phyloP scores from a whole-genome alignment of 2,329 filamentous ascomycete species.

The Stagonosporopsis vannaccii region DNA sequence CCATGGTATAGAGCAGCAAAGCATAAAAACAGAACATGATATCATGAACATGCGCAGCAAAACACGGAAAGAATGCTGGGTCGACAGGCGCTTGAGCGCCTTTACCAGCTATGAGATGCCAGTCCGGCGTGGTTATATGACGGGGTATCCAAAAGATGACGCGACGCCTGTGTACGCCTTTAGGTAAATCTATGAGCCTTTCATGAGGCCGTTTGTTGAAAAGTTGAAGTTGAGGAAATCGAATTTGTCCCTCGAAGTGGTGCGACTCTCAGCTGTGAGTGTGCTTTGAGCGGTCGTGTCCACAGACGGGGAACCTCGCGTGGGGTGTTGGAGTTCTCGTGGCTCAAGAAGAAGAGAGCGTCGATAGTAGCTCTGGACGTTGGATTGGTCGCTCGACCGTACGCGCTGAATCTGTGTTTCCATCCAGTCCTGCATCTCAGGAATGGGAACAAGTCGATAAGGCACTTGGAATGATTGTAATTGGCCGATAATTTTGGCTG shows the following conservation, averaged over 20 bases:
- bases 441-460: slow-evolving; percentile 81
- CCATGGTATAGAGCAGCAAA: slow-evolving; percentile 48
- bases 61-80: slow-evolving; percentile 7
- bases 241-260: slow-evolving; percentile 46
- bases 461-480: slow-evolving; percentile 96
- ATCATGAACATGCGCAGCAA: slow-evolving; percentile 43
- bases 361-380: slow-evolving; percentile 75
- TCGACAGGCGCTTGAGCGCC: slow-evolving; percentile 23
- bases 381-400: slow-evolving; percentile 67
- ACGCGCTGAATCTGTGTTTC: slow-evolving; percentile 80
- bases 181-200: slow-evolving; percentile 39
- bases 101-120: slow-evolving; percentile 18
- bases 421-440: slow-evolving; percentile 94
- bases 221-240: slow-evolving; percentile 50
- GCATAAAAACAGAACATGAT: slow-evolving; percentile 37
- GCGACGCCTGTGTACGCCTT: slow-evolving; percentile 31
- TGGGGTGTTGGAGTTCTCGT: slow-evolving; percentile 57
- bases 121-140: background rate
- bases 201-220: slow-evolving; percentile 38
- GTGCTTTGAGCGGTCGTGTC: slow-evolving; percentile 37
- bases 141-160: slow-evolving; percentile 23
- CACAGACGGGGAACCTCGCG: slow-evolving; percentile 35
- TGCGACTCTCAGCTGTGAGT: slow-evolving; percentile 39
- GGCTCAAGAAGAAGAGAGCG: slow-evolving; percentile 87
- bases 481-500: slow-evolving; percentile 93